Evolutionary conservation across 768 basidiomycete genomes (phyloP), one percentile per base, ranked within the genome.

Genomic region (Hygrophorus russula): DNA sequence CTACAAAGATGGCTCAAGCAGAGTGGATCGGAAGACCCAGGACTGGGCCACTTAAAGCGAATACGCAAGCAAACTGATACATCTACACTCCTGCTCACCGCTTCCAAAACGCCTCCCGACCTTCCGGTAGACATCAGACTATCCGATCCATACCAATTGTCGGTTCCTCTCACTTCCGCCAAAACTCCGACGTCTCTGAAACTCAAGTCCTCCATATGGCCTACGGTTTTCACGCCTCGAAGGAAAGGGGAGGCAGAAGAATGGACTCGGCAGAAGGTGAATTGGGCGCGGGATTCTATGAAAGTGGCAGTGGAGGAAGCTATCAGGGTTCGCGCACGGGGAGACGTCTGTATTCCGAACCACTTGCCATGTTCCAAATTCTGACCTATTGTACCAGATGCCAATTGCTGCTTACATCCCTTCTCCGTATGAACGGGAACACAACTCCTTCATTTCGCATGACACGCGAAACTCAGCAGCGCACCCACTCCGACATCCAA

Each of bases 401-500:
- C 85, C 90, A 4, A 75, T 91, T 45, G 83, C 78, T 4, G 79
- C 82, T 0, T 71, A 79, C 58, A 74, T 89, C 36, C 78, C 86
- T 1, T 52, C 63, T 28, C 70, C 82, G 2, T 70, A 70, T 50
- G 63, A 63, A 42, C 33, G 18, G 4, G 24, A 32, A 3, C 50
- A 50, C 12, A 62, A 64, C 13, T 49, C 73, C 3, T 73, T 83
- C 48, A 61, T 71, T 7, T 78, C 78, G 0, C 59, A 68, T 50
- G 96, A 99, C 59, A 84, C 80, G 2, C 77, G 96, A 28, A 58
- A 43, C 6, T 76, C 84, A 1, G 66, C 73, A 0, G 46, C 51
- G 0, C 91, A 97, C 56, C 86, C 92, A 2, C 75, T 99, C 6
- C 76, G 84, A 6, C 96, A 99, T 56, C 79, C 92, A 8, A 72